Percentiles rank a stretch among this genome's conserved stretches.
Conservation (phyloP, 2,329 filamentous ascomycete genomes). For the Capronia americana region DNA sequence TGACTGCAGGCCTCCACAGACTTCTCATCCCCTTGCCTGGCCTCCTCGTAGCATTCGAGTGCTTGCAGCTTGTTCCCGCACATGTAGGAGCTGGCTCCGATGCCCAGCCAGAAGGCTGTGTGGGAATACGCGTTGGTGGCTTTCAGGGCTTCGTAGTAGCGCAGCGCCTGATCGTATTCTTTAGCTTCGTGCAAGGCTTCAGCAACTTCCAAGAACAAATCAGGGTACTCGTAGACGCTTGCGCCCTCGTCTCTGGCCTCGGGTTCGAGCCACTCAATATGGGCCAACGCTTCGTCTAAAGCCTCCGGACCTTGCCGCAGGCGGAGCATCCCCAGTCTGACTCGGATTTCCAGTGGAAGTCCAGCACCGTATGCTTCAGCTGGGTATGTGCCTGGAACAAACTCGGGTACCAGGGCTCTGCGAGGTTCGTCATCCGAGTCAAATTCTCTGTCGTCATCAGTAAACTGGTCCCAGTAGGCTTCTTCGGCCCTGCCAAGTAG, state of each 20-base stretch:
- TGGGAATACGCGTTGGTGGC: constrained; percentile 56
- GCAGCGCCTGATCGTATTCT: constrained; percentile 61
- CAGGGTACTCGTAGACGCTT: constrained; percentile 70
- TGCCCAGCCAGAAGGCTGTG: constrained; percentile 57
- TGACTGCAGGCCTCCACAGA: constrained; percentile 79
- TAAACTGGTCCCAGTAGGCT: constrained; percentile 74
- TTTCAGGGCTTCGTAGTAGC: constrained; percentile 63
- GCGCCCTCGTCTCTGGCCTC: constrained; percentile 59
- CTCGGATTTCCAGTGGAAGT: constrained; percentile 80
- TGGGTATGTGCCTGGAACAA: constrained; percentile 61
- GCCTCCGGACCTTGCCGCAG: constrained; percentile 69
- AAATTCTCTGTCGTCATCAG: constrained; percentile 84
- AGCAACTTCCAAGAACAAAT: constrained; percentile 77
- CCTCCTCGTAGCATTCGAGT: constrained; percentile 76
- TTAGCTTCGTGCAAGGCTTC: constrained; percentile 62
- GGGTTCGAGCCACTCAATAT: constrained; percentile 74
- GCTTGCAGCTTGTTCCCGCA: constrained; percentile 70
- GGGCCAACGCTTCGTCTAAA: constrained; percentile 74
- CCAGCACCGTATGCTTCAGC: constrained; percentile 70
- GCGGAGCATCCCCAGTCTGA: constrained; percentile 84
- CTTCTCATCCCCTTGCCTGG: constrained; percentile 73
- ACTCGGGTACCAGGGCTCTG: constrained; percentile 67
- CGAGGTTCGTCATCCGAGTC: constrained; percentile 74
- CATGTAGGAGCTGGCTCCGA: constrained; percentile 69
- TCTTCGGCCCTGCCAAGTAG: constrained; percentile 77